These are phyloP conservation scores for Coleophoma eucalyptorum DNA, from an alignment of 2,329 filamentous ascomycete species.

Conservation along the genomic window DNA sequence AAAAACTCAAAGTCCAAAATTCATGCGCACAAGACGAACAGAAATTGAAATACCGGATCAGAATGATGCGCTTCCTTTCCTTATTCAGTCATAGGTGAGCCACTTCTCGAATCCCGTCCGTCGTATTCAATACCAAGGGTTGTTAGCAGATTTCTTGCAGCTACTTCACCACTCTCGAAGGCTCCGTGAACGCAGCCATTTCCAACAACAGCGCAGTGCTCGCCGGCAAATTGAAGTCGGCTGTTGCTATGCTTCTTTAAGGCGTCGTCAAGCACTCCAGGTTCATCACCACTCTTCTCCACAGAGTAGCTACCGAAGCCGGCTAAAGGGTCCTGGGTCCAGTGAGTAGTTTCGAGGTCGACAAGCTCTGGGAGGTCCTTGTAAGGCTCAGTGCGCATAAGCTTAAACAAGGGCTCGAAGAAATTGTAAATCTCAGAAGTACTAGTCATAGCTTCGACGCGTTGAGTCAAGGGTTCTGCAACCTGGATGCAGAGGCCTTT, in stretches of 20 bases:
- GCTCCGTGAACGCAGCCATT: constrained; percentile 41
- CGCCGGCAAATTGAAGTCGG: constrained; percentile 37
- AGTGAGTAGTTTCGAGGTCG: constrained; percentile 37
- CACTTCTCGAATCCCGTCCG: constrained; percentile 20
- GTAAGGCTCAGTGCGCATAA: constrained; percentile 38
- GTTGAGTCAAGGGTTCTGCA: constrained; percentile 38
- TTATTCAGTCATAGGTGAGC: constrained; percentile 20
- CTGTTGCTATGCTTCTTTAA: constrained; percentile 31
- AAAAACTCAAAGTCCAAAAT: neutral
- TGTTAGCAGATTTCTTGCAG: constrained; percentile 33
- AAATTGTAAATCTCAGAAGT: constrained; percentile 33
- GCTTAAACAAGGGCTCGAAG: constrained; percentile 39
- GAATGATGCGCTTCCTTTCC: no score
- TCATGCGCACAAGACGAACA: no score
- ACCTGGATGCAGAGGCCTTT: constrained; percentile 39
- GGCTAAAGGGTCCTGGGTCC: constrained; percentile 38
- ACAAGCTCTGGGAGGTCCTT: constrained; percentile 34
- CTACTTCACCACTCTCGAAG: constrained; percentile 37
- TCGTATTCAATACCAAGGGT: constrained; percentile 31
- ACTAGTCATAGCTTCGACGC: constrained; percentile 37
- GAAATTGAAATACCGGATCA: no score
- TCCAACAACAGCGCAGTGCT: constrained; percentile 33
- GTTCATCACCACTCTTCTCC: constrained; percentile 39
- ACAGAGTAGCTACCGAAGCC: constrained; percentile 39
- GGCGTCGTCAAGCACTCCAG: constrained; percentile 30